Percentiles rank a stretch among this genome's conserved stretches.
Conservation (phyloP, 1,284 basidiomycete genomes). For the Coniferiporia sulphurascens region DNA sequence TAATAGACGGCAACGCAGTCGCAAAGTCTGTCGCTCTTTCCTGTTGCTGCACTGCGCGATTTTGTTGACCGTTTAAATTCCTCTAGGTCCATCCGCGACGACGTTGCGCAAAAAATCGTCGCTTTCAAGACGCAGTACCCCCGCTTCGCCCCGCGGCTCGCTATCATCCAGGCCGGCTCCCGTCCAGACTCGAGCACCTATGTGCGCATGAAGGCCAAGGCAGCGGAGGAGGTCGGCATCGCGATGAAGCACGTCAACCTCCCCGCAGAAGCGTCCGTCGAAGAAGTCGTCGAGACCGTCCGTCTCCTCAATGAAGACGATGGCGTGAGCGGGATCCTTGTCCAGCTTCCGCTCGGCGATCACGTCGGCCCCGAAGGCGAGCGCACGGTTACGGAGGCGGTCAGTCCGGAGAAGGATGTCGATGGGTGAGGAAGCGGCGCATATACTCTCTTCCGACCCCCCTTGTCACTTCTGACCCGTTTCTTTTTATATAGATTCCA, state of each 20-base stretch:
- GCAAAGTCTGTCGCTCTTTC: constrained; percentile 65
- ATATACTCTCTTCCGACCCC: constrained; percentile 15
- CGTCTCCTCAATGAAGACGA: constrained; percentile 83
- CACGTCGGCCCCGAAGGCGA: constrained; percentile 85
- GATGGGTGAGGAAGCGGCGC: constrained; percentile 68
- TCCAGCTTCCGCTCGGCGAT: constrained; percentile 93
- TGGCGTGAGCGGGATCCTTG: constrained; percentile 83
- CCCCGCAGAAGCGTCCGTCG: constrained; percentile 67
- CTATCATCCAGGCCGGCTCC: constrained; percentile 92
- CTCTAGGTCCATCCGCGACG: constrained; percentile 71
- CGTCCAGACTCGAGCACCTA: constrained; percentile 90
- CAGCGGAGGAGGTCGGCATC: constrained; percentile 94
- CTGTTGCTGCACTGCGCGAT: constrained; percentile 11
- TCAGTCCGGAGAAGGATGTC: constrained; percentile 93
- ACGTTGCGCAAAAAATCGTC: constrained; percentile 64
- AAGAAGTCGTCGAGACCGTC: constrained; percentile 77
- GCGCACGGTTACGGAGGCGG: constrained; percentile 89
- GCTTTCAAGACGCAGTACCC: constrained; percentile 60
- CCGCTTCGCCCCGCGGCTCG: constrained; percentile 85
- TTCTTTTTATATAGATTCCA: constrained; percentile 66
- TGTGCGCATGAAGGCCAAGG: constrained; percentile 97
- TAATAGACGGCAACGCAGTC: constrained; percentile 86
- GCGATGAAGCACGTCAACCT: constrained; percentile 78
- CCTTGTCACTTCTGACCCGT: neutral
- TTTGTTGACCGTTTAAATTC: constrained; percentile 1